A percentile compares a stretch with the other conserved stretches of the same genome.
Conservation (phyloP, 148 eudicot genomes). For the Polygonum aviculare region DNA sequence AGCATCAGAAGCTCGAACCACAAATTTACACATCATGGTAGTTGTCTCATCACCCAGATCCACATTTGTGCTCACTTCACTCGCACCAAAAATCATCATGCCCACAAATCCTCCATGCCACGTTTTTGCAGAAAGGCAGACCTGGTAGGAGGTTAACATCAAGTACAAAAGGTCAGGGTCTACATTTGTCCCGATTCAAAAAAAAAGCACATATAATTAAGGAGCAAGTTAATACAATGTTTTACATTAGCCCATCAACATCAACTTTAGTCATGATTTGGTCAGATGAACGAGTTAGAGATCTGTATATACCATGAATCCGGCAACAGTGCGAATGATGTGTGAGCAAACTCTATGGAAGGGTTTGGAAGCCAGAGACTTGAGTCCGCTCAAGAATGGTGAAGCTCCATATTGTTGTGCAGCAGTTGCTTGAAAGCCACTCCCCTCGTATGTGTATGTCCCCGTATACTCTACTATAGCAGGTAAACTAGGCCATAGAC, state of each 20-base stretch:
- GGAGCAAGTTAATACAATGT: background rate
- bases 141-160: conserved; percentile 32
- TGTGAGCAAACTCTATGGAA: conserved; percentile 98
- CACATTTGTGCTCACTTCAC: conserved; percentile 96
- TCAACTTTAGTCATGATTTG: background rate
- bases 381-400: conserved; percentile 86
- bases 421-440: conserved; percentile 96
- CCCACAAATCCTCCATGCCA: conserved; percentile 96
- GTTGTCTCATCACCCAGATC: conserved; percentile 96
- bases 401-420: conserved; percentile 97
- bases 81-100: conserved; percentile 96
- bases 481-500: conserved; percentile 98
- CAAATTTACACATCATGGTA: conserved; percentile 89
- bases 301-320: conserved; percentile 56
- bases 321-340: conserved; percentile 89
- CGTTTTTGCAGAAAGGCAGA: conserved; percentile 89
- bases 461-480: conserved; percentile 93
- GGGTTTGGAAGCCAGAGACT: conserved; percentile 79
- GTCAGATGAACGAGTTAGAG: background rate
- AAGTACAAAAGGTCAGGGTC: background rate
- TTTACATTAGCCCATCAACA: background rate
- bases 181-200: background rate
- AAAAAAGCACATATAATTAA: background rate
- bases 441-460: conserved; percentile 88
- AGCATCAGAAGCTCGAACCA: conserved; percentile 88